Percentiles rank a stretch among this genome's conserved stretches.
Conservation (phyloP, 108 stramenopile species). For the Skeletonema marinoi region DNA sequence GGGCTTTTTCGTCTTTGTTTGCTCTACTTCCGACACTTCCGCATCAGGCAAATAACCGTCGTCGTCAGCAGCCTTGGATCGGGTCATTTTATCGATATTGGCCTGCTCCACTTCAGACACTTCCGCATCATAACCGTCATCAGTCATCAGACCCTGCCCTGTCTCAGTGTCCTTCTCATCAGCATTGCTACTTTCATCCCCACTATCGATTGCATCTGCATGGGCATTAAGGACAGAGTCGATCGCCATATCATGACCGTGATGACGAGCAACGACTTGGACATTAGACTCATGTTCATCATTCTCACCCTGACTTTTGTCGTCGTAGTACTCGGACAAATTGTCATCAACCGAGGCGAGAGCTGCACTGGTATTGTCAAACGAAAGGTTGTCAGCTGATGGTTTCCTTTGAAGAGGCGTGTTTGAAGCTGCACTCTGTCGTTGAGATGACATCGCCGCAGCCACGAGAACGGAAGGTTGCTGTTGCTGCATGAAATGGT, state of each 20-base stretch:
- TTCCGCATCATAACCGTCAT: slow-evolving; percentile 51
- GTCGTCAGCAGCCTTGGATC: slow-evolving; percentile 11
- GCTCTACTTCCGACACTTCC: slow-evolving; percentile 29
- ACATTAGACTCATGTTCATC: slow-evolving; percentile 5
- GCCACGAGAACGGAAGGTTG: slow-evolving; percentile 48
- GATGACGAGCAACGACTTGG: slow-evolving; percentile 16
- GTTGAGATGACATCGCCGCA: slow-evolving; percentile 50
- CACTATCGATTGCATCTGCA: slow-evolving; percentile 24
- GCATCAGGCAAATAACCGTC: slow-evolving; percentile 46
- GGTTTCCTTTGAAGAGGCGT: slow-evolving; percentile 1
- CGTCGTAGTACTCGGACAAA: slow-evolving; percentile 31
- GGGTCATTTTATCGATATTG: not conserved
- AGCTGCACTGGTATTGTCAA: slow-evolving; percentile 39
- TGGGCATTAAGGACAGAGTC: slow-evolving; percentile 6
- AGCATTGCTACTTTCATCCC: slow-evolving; percentile 22
- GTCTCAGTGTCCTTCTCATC: slow-evolving; percentile 8
- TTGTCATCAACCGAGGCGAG: slow-evolving; percentile 20
- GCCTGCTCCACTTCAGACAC: slow-evolving; percentile 32
- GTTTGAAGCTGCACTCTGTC: slow-evolving; percentile 14
- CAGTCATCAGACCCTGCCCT: slow-evolving; percentile 38
- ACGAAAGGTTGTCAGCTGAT: slow-evolving; percentile 17
- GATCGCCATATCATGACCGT: slow-evolving; percentile 8
- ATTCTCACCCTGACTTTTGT: slow-evolving; percentile 22
- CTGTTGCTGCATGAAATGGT: slow-evolving; percentile 7
- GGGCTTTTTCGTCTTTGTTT: not conserved